Evolutionary conservation across 2,329 filamentous ascomycete genomes (phyloP), one percentile per base, ranked within the genome.

Genomic region (Lachnellula cervina): DNA sequence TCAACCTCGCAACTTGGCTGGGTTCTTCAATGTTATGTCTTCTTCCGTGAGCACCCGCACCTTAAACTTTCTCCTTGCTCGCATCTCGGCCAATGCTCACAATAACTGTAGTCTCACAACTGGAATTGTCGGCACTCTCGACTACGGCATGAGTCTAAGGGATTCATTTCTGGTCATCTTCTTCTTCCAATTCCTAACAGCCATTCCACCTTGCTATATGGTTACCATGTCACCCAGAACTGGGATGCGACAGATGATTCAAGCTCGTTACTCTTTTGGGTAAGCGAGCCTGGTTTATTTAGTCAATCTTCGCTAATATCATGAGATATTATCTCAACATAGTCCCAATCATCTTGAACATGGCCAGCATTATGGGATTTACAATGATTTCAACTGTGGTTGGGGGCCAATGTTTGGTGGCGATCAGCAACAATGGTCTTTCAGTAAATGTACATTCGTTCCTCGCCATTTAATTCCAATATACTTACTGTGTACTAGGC

Each of bases 231-330:
- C 83, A 0, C 80, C 83, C 4, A 80, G 79, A 68, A 85, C 82
- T 9, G 84, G 83, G 43, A 79, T 87, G 76, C 76, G 83, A 16
- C 83, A 86, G 68, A 83, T 87, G 76, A 78, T 87, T 7, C 81
- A 84, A 61, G 83, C 84, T 4, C 75, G 84, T 21, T 87, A 80
- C 68, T 80, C 78, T 42, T 87, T 84, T 65, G 82, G 81, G 74
- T 80, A 70, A 52, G 70, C 60, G 19, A 28, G 14, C 37, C 52
- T 19, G 19, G 3, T 32, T 32, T 9, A 7, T 32, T 32, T 32
- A 32, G 4, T 32, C n/a, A n/a, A n/a, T 32, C 3, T 9, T 13
- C 13, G 21, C 28, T 32, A 32, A 32, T 32, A 32, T 32, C 28
- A 32, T 32, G 13, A 32, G 28, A 32, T 32, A 32, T 9, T 32